Percentiles rank a stretch among this genome's conserved stretches.
These are phyloP conservation scores for Aspergillus proliferans DNA, from an alignment of 2,329 filamentous ascomycete genomes.

Conservation along the genomic window DNA sequence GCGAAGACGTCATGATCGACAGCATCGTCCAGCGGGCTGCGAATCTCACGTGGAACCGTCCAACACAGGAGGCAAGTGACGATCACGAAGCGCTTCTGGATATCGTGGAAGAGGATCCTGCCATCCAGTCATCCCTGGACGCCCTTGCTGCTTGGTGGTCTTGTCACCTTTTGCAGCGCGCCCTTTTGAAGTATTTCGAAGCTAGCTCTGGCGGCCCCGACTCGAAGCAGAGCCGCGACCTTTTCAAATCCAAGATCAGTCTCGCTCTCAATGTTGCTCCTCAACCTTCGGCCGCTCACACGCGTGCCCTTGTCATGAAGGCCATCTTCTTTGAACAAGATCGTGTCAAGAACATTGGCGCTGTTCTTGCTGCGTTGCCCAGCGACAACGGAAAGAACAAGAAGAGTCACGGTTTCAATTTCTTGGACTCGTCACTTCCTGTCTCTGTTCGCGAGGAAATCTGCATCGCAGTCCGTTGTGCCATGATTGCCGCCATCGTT, in stretches of 20 bases:
- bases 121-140: slow-evolving; percentile 80
- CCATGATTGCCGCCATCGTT: slow-evolving; percentile 52
- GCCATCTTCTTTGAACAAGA: slow-evolving; percentile 52
- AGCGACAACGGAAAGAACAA: slow-evolving; percentile 26
- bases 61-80: slow-evolving; percentile 61
- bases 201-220: slow-evolving; percentile 44
- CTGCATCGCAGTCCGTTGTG: slow-evolving; percentile 52
- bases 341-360: slow-evolving; percentile 46
- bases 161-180: slow-evolving; percentile 63
- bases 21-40: slow-evolving; percentile 77
- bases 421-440: slow-evolving; percentile 52
- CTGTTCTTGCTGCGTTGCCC: slow-evolving; percentile 50
- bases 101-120: slow-evolving; percentile 74
- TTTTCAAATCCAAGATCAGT: slow-evolving; percentile 52
- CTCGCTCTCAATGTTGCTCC: slow-evolving; percentile 70
- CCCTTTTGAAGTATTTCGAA: slow-evolving; percentile 59
- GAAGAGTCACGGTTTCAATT: slow-evolving; percentile 31
- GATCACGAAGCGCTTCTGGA: slow-evolving; percentile 68
- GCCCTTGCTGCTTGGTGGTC: slow-evolving; percentile 91
- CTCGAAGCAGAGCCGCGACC: slow-evolving; percentile 34
- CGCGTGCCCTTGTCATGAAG: slow-evolving; percentile 53
- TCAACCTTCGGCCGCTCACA: slow-evolving; percentile 64
- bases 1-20: slow-evolving; percentile 72
- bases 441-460: slow-evolving; percentile 47
- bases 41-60: slow-evolving; percentile 81